Conservation (phyloP, 768 basidiomycete genomes). For the Mycena leptocephala region DNA sequence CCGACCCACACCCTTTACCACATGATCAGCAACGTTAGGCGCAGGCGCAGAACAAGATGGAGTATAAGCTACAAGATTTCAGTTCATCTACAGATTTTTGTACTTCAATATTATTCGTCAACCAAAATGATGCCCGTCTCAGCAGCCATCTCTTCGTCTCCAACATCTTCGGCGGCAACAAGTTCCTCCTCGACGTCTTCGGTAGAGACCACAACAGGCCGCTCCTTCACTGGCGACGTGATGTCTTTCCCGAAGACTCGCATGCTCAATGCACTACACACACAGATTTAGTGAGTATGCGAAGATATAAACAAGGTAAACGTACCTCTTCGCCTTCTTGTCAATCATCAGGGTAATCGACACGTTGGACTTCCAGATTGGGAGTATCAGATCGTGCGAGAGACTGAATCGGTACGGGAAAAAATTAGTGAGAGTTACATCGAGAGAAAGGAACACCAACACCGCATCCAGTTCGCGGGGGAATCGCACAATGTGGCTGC, state of each 20-base stretch:
- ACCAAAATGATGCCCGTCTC: neutral
- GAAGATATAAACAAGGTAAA: neutral
- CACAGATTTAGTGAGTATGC: constrained; percentile 12
- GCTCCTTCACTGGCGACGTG: constrained; percentile 54
- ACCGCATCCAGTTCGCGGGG: constrained; percentile 63
- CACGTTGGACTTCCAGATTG: constrained; percentile 94
- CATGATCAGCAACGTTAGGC: too few species aligned
- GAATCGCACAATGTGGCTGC: constrained; percentile 85
- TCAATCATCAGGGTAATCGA: constrained; percentile 95
- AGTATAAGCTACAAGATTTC: neutral
- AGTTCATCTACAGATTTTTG: neutral
- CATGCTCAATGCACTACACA: constrained; percentile 86
- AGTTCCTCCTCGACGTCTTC: constrained; percentile 1
- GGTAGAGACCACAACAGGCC: neutral
- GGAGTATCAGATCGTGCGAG: constrained; percentile 88
- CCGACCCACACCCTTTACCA: too few species aligned
- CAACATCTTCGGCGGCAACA: neutral
- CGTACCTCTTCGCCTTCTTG: constrained; percentile 95
- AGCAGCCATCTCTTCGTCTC: neutral
- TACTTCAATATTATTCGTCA: neutral
- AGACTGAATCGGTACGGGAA: constrained; percentile 60
- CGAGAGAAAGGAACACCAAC: constrained; percentile 58
- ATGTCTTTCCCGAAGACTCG: constrained; percentile 90
- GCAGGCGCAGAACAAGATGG: too few species aligned
- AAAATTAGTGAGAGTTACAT: neutral